phyloP scores from a whole-genome alignment of 148 eudicot genomes.

The Fagopyrum tataricum region DNA sequence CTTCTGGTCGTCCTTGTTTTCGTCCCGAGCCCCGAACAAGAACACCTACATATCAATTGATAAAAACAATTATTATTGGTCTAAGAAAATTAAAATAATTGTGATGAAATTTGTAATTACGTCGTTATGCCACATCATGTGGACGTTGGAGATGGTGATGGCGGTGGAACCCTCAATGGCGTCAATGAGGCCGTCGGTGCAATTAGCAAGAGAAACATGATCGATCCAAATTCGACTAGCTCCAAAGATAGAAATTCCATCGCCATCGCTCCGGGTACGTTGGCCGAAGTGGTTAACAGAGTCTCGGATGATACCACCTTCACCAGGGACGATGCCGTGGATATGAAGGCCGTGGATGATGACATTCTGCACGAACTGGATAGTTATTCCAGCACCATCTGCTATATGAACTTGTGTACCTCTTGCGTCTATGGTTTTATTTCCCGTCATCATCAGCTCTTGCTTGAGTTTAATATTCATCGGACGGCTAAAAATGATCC shows the following conservation, averaged over 20 bases:
- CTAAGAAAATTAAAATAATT: too few relatives aligned
- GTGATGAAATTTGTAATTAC: too few relatives aligned
- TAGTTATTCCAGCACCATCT: slow-evolving; percentile 42
- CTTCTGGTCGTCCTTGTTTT: slow-evolving; percentile 27
- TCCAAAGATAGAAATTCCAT: slow-evolving; percentile 48
- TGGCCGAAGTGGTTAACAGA: slow-evolving; percentile 41
- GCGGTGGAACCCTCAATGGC: slow-evolving; percentile 50
- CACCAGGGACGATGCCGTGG: slow-evolving; percentile 35
- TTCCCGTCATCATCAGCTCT: slow-evolving; percentile 38
- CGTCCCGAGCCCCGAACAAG: slow-evolving; percentile 50
- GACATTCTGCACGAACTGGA: slow-evolving; percentile 44
- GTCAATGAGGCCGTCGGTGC: slow-evolving; percentile 52
- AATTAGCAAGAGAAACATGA: slow-evolving; percentile 44
- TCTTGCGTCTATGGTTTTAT: slow-evolving; percentile 65
- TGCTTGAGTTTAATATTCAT: slow-evolving; percentile 48
- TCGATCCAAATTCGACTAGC: slow-evolving; percentile 48
- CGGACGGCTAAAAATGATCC: slow-evolving; percentile 45
- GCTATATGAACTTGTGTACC: slow-evolving; percentile 47
- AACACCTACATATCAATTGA: slow-evolving; percentile 28
- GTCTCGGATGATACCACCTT: slow-evolving; percentile 49
- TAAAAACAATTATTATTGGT: neutral
- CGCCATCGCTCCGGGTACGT: slow-evolving; percentile 53
- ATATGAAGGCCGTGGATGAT: slow-evolving; percentile 60
- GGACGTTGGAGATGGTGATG: slow-evolving; percentile 59
- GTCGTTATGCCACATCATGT: slow-evolving; percentile 53